Base-by-base conservation (phyloP, 2,329 filamentous ascomycete species). In the Colletotrichum godetiae region DNA sequence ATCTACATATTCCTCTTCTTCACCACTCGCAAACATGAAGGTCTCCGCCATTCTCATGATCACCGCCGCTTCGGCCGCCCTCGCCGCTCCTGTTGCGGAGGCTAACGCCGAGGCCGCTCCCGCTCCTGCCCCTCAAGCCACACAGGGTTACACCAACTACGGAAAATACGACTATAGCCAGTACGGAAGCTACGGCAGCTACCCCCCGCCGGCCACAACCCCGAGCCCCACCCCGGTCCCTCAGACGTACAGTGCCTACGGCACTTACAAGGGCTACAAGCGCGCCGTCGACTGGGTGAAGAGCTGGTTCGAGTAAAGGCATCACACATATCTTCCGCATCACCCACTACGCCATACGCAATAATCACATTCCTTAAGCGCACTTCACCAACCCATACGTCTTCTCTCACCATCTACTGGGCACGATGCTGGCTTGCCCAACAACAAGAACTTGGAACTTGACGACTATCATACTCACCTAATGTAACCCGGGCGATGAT, bases 11-110 rank as follows among this genome's bases (percentile, higher is more conserved):
- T 24, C 33, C 24, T n/a, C 35, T 22, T 27, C 12, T n/a, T 24
- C 53, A 59, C 15, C 67, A 69, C 13, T 10, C 66, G 29, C 11
- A 65, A 80, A 68, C 6, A 82, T 82, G 81, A 82, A 81, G 78
- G 66, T 81, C 46, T 73, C 78, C 62, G 56, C 78, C 57, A 68
- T 78, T 56, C 61, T 81, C 35, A 66, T 80, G 63, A 63, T 80
- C 68, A 74, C 78, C 57, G 73, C 76, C 61, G 67, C 77, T 42
- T 74, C 76, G 19, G 80, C 77, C 33, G 72, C 73, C 49, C 49
- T 81, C 12, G 73, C 73, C 13, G 74, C 67, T 5, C 74, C 74
- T 11, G 61, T 70, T 33, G 13, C 70, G 2, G 35, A 59, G 59
- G 58, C 78, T 12, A 74, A 76, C 8, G 35, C 73, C 29, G 66